A percentile compares a stretch with the other conserved stretches of the same genome.
Conservation (phyloP, 805 yeast species). For the Teunomyces tritomae region DNA sequence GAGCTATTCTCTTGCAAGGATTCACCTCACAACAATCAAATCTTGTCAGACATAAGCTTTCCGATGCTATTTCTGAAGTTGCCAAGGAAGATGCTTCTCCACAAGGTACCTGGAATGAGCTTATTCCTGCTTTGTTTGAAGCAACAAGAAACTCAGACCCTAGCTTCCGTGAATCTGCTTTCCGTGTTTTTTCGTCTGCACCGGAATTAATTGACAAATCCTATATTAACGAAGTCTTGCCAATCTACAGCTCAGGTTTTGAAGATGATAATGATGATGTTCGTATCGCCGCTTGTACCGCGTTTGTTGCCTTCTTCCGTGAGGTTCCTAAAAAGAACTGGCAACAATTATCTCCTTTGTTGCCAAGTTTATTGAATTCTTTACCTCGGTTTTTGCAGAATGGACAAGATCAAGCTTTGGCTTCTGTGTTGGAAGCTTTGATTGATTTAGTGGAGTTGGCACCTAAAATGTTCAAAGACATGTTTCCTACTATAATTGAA, state of each 20-base stretch:
- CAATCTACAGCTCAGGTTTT: conserved; percentile 78
- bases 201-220: conserved; percentile 72
- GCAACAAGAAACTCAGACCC: conserved; percentile 57
- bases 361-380: conserved; percentile 83
- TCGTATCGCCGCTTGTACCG: conserved; percentile 85
- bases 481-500: conserved; percentile 84
- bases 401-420: conserved; percentile 78
- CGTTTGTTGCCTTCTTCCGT: conserved; percentile 87
- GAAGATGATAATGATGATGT: conserved; percentile 78
- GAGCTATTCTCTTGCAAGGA: conserved; percentile 67
- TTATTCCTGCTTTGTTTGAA: conserved; percentile 68
- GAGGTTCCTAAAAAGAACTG: conserved; percentile 76
- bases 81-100: conserved; percentile 63
- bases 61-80: conserved; percentile 92
- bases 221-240: conserved; percentile 54
- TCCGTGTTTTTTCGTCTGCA: conserved; percentile 80
- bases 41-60: conserved; percentile 82
- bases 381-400: conserved; percentile 78
- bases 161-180: conserved; percentile 83
- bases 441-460: conserved; percentile 91
- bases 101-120: conserved; percentile 70
- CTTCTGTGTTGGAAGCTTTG: conserved; percentile 83
- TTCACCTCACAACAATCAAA: conserved; percentile 67
- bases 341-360: conserved; percentile 70
- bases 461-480: conserved; percentile 88